A percentile compares a stretch with the other conserved stretches of the same genome.
Conservation (phyloP, 345 rosid genomes). For the Noccaea caerulescens region DNA sequence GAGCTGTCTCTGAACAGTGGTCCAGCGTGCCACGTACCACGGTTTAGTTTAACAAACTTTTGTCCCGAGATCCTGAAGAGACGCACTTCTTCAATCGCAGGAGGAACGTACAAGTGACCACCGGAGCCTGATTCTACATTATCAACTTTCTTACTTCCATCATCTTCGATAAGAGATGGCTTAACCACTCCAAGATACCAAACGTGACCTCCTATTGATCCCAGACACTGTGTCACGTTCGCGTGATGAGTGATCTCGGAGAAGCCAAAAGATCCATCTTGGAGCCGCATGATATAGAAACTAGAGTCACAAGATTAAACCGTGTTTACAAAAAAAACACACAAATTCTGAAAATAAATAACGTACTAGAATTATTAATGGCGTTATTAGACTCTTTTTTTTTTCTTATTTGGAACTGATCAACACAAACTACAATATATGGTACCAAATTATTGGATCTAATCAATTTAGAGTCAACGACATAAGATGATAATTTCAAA, state of each 20-base stretch:
- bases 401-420: background rate
- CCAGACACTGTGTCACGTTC: constrained; percentile 84
- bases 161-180: constrained; percentile 54
- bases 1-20: constrained; percentile 57
- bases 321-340: background rate
- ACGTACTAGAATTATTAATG: background rate
- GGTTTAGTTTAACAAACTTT: constrained; percentile 67
- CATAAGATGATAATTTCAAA: background rate
- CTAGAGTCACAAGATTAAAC: constrained; percentile 31
- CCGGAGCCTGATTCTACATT: constrained; percentile 43
- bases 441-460: no score
- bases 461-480: no score
- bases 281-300: constrained; percentile 64
- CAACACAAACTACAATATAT: no score
- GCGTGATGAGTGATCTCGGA: constrained; percentile 76
- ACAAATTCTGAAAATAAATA: constrained; percentile 20
- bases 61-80: constrained; percentile 71
- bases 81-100: constrained; percentile 55
- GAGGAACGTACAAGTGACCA: constrained; percentile 73
- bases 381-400: no score
- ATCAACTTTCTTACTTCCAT: constrained; percentile 27
- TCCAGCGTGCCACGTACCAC: constrained; percentile 90
- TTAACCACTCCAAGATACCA: constrained; percentile 89
- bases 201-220: constrained; percentile 68
- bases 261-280: constrained; percentile 52